Evolutionary conservation across 176 grass and related monocot genomes (phyloP), one percentile per base, ranked within the genome.

Genomic region (Hordeum marinum): DNA sequence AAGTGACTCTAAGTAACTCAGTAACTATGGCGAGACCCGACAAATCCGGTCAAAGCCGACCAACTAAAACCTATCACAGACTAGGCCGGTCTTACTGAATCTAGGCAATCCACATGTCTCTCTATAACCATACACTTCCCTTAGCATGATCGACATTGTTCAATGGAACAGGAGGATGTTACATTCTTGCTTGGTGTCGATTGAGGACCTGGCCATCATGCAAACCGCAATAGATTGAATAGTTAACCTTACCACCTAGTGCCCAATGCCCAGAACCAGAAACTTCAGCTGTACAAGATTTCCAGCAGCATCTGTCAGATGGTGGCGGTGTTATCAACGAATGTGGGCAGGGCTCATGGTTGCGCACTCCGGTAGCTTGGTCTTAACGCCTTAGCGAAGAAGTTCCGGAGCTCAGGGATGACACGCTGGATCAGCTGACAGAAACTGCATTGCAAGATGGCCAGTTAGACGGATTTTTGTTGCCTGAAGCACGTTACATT

Each of bases 361-460:
- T 78, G 65, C 29, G 18, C 4, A 36, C 42, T 83, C 70, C 85
- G 84, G 35, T 91, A 79, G 71, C 90, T 91, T 72, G 93, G 84
- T 85, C 67, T 83, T 80, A 99, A 88, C 17, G 86, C 94, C 72
- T 94, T 99, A 59, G 78, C 83, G 4, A 99, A 89, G 78, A 92
- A 96, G 82, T 57, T 91, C 27, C 94, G 94, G 42, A 99, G 93
- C 86, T 96, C 97, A 1, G 97, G 97, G n/a, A 94, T 92, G 76
- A 99, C 87, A 7, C 90, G 86, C 66, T 96, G 91, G 83, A 96
- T 94, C 77, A 99, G 80, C 89, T 89, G 84, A 21, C 61, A 35
- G 74, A 85, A 89, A 75, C 97, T 99, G 88, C 85, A 92, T 75
- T 35, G 20, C 27, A 18, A 66, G 43, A 83, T 80, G 21, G 8